Evolutionary conservation across 768 basidiomycete genomes (phyloP).

Genomic region (Cyclocybe cylindracea): DNA sequence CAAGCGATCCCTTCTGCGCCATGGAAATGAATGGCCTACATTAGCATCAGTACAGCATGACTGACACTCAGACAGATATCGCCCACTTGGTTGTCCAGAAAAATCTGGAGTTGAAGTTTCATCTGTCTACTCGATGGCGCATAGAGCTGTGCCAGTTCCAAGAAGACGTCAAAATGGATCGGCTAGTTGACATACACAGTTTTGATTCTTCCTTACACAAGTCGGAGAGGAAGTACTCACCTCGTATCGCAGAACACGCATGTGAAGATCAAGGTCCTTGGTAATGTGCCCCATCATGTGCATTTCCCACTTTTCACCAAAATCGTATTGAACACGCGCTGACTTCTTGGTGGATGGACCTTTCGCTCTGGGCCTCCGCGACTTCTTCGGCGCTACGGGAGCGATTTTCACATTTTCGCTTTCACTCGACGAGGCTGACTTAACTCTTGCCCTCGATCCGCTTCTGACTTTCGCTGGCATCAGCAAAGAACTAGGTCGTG

Average conservation of each 20-base stretch:
- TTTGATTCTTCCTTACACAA: neutral
- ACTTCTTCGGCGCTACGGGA: too few relatives aligned
- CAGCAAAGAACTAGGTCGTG: too few relatives aligned
- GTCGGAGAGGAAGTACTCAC: slow-evolving; percentile 31
- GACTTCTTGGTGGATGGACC: slow-evolving; percentile 12
- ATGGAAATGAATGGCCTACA: slow-evolving; percentile 58
- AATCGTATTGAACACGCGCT: slow-evolving; percentile 18
- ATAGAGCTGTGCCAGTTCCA: slow-evolving; percentile 39
- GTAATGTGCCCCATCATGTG: slow-evolving; percentile 43
- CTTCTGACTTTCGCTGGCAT: too few relatives aligned
- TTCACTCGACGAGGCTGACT: too few relatives aligned
- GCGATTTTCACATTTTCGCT: too few relatives aligned
- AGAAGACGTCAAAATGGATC: slow-evolving; percentile 55
- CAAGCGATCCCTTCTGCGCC: slow-evolving; percentile 31
- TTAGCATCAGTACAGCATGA: neutral
- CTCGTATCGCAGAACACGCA: slow-evolving; percentile 67
- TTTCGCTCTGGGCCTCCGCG: slow-evolving; percentile 2
- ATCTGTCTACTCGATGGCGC: slow-evolving; percentile 28
- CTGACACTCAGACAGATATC: neutral
- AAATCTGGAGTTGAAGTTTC: slow-evolving; percentile 41
- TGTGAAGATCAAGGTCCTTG: slow-evolving; percentile 46
- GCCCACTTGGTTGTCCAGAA: slow-evolving; percentile 59
- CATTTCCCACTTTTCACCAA: slow-evolving; percentile 43
- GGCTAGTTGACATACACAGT: slow-evolving; percentile 39
- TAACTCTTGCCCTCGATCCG: too few relatives aligned